A percentile compares a stretch with the other conserved stretches of the same genome.
phyloP scores from a whole-genome alignment of 495 filamentous ascomycete genomes.

The Neurospora pannonica region DNA sequence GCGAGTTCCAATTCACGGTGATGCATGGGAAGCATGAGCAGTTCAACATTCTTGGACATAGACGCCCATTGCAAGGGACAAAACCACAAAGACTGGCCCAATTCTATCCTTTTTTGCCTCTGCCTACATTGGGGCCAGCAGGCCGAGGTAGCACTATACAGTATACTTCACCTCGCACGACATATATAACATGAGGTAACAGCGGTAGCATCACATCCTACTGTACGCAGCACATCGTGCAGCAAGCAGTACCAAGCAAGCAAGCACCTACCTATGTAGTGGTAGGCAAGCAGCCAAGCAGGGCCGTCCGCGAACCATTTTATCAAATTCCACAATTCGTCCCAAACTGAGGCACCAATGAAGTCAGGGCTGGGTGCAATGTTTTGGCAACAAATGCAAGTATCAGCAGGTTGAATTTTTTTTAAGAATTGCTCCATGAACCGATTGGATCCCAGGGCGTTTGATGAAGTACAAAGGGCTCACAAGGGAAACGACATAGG shows the following conservation, averaged over 20 bases:
- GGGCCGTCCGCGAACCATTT: neutral
- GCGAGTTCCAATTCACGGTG: neutral
- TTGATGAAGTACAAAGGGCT: neutral
- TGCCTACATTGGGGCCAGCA: neutral
- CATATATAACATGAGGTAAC: neutral
- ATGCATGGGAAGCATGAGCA: neutral
- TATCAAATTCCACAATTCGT: neutral
- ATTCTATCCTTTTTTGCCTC: neutral
- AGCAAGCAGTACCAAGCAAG: neutral
- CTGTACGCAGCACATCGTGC: neutral
- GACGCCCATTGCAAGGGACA: neutral
- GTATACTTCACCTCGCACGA: neutral
- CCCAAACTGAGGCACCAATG: neutral
- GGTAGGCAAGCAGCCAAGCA: neutral
- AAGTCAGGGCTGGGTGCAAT: neutral
- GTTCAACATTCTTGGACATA: neutral
- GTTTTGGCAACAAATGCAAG: neutral
- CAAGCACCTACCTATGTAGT: neutral
- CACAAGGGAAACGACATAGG: neutral
- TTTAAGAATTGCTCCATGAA: neutral
- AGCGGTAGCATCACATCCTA: neutral
- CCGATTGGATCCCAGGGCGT: neutral
- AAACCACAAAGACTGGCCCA: neutral
- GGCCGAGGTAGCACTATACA: neutral
- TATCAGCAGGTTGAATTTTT: neutral